phyloP scores from a whole-genome alignment of 129 eudicot species.

The Cynara cardunculus region DNA sequence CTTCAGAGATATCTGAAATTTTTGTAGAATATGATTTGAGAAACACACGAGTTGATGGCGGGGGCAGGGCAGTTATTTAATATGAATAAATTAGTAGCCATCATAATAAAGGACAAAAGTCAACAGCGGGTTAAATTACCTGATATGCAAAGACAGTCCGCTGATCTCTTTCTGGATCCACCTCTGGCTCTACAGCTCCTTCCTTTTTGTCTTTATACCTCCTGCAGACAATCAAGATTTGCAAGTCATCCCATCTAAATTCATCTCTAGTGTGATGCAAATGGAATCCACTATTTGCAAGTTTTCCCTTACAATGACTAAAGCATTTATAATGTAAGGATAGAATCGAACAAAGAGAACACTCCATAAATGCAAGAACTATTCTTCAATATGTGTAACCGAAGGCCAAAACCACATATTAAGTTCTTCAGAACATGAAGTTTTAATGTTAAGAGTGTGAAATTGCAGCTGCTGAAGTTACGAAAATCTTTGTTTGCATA shows the following conservation, averaged over 20 bases:
- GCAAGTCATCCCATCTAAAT: conserved; percentile 13
- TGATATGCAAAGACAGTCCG: conserved; percentile 94
- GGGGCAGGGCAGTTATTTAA: neutral
- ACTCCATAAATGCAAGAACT: conserved; percentile 33
- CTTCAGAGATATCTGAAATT: conserved; percentile 64
- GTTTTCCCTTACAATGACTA: neutral
- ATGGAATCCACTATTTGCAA: neutral
- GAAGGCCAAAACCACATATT: conserved; percentile 41
- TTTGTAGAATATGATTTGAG: neutral
- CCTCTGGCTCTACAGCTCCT: conserved; percentile 62
- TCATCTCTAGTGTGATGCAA: neutral
- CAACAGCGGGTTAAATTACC: conserved; percentile 32
- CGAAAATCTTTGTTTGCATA: conserved; percentile 8
- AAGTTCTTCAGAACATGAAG: conserved; percentile 33
- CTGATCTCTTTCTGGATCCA: conserved; percentile 93
- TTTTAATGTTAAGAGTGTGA: conserved; percentile 22
- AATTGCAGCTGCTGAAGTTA: conserved; percentile 26
- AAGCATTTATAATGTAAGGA: conserved; percentile 2
- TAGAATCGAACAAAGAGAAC: conserved; percentile 15
- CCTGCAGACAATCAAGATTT: conserved; percentile 40
- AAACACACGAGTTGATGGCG: conserved; percentile 6
- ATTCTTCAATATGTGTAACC: conserved; percentile 41
- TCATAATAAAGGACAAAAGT: neutral
- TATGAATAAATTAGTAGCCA: neutral
- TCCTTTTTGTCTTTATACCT: conserved; percentile 75